A percentile compares a stretch with the other conserved stretches of the same genome.
phyloP scores from a whole-genome alignment of 305 asterid species.

The Lippia alba region DNA sequence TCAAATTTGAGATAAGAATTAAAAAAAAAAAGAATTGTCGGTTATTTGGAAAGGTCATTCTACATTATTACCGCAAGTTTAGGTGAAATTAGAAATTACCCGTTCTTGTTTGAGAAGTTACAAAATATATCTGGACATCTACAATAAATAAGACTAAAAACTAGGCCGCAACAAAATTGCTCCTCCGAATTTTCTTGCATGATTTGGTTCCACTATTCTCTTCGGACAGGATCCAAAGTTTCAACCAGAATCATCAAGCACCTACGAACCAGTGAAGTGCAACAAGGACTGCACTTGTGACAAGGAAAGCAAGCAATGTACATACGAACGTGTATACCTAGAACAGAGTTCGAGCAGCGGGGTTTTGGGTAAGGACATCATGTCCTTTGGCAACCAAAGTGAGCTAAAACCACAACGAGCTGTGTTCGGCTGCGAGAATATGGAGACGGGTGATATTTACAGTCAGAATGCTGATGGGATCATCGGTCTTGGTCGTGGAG shows the following conservation, averaged over 20 bases:
- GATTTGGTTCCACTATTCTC: constrained; percentile 17
- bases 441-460: constrained; percentile 95
- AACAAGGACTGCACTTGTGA: constrained; percentile 84
- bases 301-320: constrained; percentile 65
- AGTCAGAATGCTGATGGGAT: constrained; percentile 98
- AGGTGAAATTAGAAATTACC: no score
- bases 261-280: constrained; percentile 82
- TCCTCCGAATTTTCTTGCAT: constrained; percentile 23
- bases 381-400: constrained; percentile 91
- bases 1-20: no score
- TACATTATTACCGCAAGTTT: no score
- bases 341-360: constrained; percentile 99
- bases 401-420: constrained; percentile 88
- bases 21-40: no score
- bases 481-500: constrained; percentile 97
- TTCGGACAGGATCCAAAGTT: constrained; percentile 84
- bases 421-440: constrained; percentile 90
- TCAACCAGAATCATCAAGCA: constrained; percentile 79
- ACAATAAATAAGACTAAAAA: no score
- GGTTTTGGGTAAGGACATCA: constrained; percentile 85
- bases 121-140: no score
- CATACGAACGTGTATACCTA: constrained; percentile 87
- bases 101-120: no score
- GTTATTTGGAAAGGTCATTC: no score
- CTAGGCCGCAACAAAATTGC: no score